Conservation (phyloP, 306 rosid genomes). For the Argentina anserina region DNA sequence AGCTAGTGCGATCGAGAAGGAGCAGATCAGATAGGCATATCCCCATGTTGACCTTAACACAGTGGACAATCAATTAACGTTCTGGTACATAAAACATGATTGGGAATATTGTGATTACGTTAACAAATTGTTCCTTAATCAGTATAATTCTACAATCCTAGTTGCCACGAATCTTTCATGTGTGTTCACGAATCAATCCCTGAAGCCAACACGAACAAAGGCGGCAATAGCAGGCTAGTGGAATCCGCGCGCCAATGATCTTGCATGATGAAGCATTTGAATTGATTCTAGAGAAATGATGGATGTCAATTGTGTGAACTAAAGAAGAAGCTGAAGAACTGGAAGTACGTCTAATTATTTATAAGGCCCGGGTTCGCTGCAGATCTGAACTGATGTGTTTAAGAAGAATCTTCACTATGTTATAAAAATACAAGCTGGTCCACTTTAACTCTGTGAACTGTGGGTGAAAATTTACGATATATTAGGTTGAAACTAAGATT, state of each 20-base stretch:
- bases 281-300: conserved; percentile 34
- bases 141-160: conserved; percentile 8
- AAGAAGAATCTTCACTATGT: background rate
- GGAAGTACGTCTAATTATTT: background rate
- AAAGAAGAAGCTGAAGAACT: background rate
- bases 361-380: background rate
- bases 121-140: conserved; percentile 21
- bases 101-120: conserved; percentile 37
- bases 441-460: background rate
- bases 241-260: conserved; percentile 60
- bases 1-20: background rate
- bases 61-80: conserved; percentile 14
- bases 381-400: background rate
- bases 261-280: conserved; percentile 54
- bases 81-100: conserved; percentile 29
- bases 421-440: background rate
- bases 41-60: conserved; percentile 47
- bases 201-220: conserved; percentile 20
- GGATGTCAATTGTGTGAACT: background rate
- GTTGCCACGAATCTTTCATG: conserved; percentile 3
- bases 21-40: conserved; percentile 19
- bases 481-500: background rate
- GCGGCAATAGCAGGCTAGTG: conserved; percentile 13
- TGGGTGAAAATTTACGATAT: background rate
- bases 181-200: background rate